Evolutionary conservation across 2,329 filamentous ascomycete genomes (phyloP).

Genomic region (Paraconiothyrium brasiliense): DNA sequence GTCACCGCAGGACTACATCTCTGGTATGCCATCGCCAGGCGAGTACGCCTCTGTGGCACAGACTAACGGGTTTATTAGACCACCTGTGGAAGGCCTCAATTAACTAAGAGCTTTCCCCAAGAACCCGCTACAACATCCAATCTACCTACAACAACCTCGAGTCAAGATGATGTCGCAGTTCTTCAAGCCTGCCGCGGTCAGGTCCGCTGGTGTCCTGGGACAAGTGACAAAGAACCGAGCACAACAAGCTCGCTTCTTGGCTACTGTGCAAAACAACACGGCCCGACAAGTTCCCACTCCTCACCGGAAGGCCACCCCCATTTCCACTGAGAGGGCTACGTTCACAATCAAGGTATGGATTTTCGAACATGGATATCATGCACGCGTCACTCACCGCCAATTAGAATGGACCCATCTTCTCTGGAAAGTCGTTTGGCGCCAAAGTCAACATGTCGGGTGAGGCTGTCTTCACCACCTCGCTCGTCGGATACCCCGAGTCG

Average conservation of each 20-base stretch:
- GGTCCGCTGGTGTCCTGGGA: constrained; percentile 54
- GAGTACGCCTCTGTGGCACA: constrained; percentile 25
- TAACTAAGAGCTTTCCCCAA: constrained; percentile 58
- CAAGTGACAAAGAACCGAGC: constrained; percentile 56
- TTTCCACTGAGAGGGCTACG: constrained; percentile 81
- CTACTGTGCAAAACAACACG: constrained; percentile 74
- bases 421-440: constrained; percentile 95
- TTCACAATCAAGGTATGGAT: constrained; percentile 88
- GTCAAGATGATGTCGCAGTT: constrained; percentile 64
- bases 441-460: constrained; percentile 97
- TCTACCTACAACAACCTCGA: constrained; percentile 35
- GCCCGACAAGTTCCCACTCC: constrained; percentile 72
- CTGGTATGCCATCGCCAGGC: constrained; percentile 56
- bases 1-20: constrained; percentile 68
- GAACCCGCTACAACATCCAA: constrained; percentile 21
- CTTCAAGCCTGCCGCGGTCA: constrained; percentile 61
- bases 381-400: constrained; percentile 44
- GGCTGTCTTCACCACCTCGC: constrained; percentile 97
- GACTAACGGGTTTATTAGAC: constrained; percentile 55
- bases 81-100: constrained; percentile 74
- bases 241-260: constrained; percentile 64
- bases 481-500: constrained; percentile 97
- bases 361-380: constrained; percentile 2
- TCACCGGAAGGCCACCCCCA: constrained; percentile 70
- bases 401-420: constrained; percentile 93